Base-by-base conservation (phyloP, 2,329 filamentous ascomycete species). In the Emergomyces orientalis region DNA sequence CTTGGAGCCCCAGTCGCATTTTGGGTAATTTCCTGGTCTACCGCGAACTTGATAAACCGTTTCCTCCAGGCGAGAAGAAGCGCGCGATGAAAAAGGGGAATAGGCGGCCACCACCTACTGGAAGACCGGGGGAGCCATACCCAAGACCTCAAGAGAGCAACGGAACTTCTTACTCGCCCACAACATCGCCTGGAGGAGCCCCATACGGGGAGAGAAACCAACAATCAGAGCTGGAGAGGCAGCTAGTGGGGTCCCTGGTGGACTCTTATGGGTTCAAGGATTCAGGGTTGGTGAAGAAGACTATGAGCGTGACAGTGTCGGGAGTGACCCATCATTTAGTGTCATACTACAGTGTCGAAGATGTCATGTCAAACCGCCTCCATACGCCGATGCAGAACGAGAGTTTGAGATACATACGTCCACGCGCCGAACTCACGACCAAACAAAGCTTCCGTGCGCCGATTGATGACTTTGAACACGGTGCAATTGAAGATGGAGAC, bases 251-350 rank as follows among this genome's bases (percentile, higher is more conserved):
- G 6, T 95, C 91, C 0, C 80, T 96, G 14, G 84, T 93, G n/a
- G 91, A 96, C 75, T 91, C 88, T 0, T 96, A 96, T 69, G 85
- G 86, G 39, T 96, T 96, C 81, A 94, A 94, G 71, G 80, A 86
- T 17, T 84, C 86, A 1, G 91, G 92, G 0, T 77, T 97, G 49
- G 84, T 96, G 66, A 97, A 97, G 81, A 96, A 96, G 80, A 96
- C 91, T 0, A 91, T 96, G 75, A 93, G 88, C 69, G 85, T 96
- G 47, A 86, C 83, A 2, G 86, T 88, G 59, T 82, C 87, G 32
- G 88, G 88, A 1, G 83, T 91, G 2, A 86, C 86, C 1, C 91
- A 96, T 70, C 91, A 96, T 70, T 78, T 97, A 60, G 91, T 96
- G 49, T 92, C 88, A 19, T 97, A 97, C 73, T 96, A 96, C 78